Base-by-base conservation (phyloP, 129 eudicot species). In the Tanacetum coccineum region DNA sequence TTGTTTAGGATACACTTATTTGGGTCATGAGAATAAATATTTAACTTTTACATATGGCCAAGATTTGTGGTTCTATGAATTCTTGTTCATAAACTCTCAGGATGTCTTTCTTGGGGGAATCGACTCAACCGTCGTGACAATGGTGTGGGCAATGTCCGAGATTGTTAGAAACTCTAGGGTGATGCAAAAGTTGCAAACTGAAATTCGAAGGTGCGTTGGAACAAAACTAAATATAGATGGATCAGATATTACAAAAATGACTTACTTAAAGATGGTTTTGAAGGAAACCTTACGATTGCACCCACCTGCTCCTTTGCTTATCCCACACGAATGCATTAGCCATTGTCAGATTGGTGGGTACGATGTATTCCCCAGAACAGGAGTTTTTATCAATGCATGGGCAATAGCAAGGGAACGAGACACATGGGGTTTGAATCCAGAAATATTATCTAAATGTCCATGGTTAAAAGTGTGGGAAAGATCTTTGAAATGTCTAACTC, bases 101-200 rank as follows among this genome's bases (percentile, higher is more conserved):
- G 30, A 83, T 42, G 67, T 51, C 21, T 66, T 83, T 21, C 6
- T 67, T 2, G 87, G 77, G 6, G 84, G 55, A 45, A 52, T 69
- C 0, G 81, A 76, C 68, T 59, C 79, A 11, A 57, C 36, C 17
- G 58, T 72, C 0, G 19, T 58, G 18, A 66, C 78, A 9, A 20
- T 76, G 0, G 51, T 51, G 40, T 83, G 84, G 84, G 84, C 77
- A 17, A 83, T 83, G 84, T 20, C 71, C 6, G 87, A 79, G 72
- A 70, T 83, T 18, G 59, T 51, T 28, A 76, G 10, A 60, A 75
- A 79, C 8, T 81, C 81, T 6, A 55, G 67, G n/a, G 76, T 76
- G 2, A 71, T 79, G 77, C 15, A 51, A 55, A 83, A 79, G 74
- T 64, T 69, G 3, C 81, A 83, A 54, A 36, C 66, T 2, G 83